A percentile compares a stretch with the other conserved stretches of the same genome.
These are phyloP conservation scores for Geosmithia morbida DNA, from an alignment of 2,329 filamentous ascomycete genomes.

Conservation along the genomic window DNA sequence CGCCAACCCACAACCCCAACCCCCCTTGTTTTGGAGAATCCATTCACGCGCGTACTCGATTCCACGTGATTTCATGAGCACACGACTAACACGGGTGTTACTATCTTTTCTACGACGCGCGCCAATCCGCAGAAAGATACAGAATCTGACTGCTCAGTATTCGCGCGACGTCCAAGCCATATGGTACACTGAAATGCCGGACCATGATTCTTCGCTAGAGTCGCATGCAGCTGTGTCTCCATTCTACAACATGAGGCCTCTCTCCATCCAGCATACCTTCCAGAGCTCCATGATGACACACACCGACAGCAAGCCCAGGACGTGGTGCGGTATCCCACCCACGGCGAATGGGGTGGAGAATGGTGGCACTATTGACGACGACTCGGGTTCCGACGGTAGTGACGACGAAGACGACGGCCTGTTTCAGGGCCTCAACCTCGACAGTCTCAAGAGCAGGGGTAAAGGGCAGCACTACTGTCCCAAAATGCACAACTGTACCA, in stretches of 20 bases:
- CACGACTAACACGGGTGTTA: no score
- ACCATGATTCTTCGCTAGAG: not conserved
- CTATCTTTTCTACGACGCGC: not conserved
- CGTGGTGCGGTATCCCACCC: no score
- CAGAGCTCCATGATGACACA: not conserved
- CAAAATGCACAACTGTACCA: conserved; percentile 18
- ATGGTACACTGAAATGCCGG: conserved; percentile 11
- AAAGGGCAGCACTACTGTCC: conserved; percentile 23
- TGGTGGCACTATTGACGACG: conserved; percentile 2
- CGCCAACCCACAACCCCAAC: conserved; percentile 3
- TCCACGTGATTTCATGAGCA: no score
- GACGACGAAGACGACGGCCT: conserved; percentile 19
- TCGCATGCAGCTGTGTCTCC: not conserved
- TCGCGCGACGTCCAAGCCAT: conserved; percentile 17
- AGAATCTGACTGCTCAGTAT: conserved; percentile 17
- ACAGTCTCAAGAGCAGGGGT: conserved; percentile 21
- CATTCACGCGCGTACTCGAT: no score
- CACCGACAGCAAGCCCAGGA: conserved; percentile 4
- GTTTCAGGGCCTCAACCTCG: conserved; percentile 21
- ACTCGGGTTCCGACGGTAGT: conserved; percentile 12
- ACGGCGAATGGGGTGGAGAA: no score
- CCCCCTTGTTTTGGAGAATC: no score
- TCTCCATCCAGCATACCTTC: not conserved
- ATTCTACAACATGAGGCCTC: not conserved
- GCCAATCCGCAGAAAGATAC: conserved; percentile 15